Conservation (phyloP, 352 stramenopile genomes). For the Globisporangium perplexum region DNA sequence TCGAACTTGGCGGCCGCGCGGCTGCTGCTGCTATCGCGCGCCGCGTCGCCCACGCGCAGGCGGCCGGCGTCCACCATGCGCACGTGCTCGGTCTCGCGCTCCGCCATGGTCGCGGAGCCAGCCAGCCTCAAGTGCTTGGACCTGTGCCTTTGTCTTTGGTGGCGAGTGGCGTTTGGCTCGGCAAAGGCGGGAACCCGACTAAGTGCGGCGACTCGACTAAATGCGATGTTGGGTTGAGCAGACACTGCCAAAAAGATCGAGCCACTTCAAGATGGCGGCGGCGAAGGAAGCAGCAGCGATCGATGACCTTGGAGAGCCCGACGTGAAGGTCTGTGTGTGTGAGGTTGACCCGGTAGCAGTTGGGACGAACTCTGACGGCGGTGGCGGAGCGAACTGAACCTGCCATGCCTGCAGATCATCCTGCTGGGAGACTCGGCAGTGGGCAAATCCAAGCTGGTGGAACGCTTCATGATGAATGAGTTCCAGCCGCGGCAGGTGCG, state of each 20-base stretch:
- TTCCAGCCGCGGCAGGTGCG: conserved; percentile 88
- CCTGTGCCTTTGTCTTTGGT: neutral
- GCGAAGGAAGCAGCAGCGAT: conserved; percentile 19
- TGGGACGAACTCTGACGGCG: no score
- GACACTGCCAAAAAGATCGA: neutral
- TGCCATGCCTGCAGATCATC: no score
- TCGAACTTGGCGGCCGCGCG: conserved; percentile 39
- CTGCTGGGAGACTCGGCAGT: conserved; percentile 93
- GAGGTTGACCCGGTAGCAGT: no score
- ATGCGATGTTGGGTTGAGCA: neutral
- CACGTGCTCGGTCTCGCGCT: conserved; percentile 69
- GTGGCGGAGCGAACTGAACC: no score
- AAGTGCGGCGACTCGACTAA: neutral
- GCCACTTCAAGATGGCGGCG: neutral
- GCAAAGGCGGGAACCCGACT: no score
- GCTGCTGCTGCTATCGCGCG: conserved; percentile 15
- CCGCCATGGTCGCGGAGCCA: conserved; percentile 12
- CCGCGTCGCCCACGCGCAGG: conserved; percentile 34
- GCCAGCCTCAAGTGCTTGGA: neutral
- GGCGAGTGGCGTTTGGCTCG: neutral
- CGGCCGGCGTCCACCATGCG: conserved; percentile 68
- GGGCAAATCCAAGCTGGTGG: conserved; percentile 95
- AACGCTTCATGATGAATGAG: conserved; percentile 95
- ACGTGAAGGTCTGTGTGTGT: conserved; percentile 46
- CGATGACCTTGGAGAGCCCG: conserved; percentile 51